Percentiles rank a stretch among this genome's conserved stretches.
Conservation (phyloP, 2,329 filamentous ascomycete species). For the Trichothecium roseum region DNA sequence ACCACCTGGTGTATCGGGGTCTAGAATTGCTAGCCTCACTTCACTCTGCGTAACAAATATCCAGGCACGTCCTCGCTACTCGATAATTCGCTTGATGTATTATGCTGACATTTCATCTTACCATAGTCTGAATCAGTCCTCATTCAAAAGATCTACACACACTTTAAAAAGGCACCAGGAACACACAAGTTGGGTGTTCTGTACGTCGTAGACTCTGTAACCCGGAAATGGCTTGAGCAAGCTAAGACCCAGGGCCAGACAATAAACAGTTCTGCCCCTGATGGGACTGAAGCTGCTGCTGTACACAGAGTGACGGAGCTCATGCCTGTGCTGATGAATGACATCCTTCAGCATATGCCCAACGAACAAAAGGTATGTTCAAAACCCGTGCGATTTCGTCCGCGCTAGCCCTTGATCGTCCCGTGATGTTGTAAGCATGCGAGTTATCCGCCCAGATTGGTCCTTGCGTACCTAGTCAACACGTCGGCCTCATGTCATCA, state of each 20-base stretch:
- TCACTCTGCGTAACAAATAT: conserved; percentile 80
- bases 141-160: conserved; percentile 92
- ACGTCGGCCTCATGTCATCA: no score
- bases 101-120: conserved; percentile 12
- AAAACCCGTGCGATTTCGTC: no score
- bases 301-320: conserved; percentile 95
- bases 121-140: conserved; percentile 81
- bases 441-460: no score
- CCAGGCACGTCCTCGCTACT: conserved; percentile 50
- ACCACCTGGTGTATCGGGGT: conserved; percentile 86
- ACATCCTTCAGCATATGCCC: conserved; percentile 80
- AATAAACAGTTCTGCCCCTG: conserved; percentile 68
- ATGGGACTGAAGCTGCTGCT: conserved; percentile 90
- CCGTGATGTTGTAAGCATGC: no score
- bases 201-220: conserved; percentile 99
- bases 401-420: no score
- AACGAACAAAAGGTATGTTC: conserved; percentile 88
- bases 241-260: conserved; percentile 78
- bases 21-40: conserved; percentile 82
- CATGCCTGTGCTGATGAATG: conserved; percentile 88
- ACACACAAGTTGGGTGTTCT: conserved; percentile 98
- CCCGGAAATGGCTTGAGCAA: conserved; percentile 95
- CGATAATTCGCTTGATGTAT: conserved; percentile 1
- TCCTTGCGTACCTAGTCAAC: no score
- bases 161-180: conserved; percentile 88